Base-by-base conservation (phyloP, 352 stramenopile genomes). In the Phytophthora sp. region DNA sequence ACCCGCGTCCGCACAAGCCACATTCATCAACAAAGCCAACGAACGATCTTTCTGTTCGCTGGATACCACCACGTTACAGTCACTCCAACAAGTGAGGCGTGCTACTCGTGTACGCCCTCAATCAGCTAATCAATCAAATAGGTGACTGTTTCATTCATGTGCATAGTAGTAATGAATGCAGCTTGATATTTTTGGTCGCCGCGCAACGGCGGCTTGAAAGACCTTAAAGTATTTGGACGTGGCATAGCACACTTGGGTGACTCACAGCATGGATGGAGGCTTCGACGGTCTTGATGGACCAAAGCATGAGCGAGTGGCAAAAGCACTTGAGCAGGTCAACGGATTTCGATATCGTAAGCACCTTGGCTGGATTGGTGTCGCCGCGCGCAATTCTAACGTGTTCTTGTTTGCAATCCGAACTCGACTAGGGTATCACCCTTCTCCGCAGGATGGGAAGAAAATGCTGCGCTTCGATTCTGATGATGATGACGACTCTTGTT, bases 281-380 rank as follows among this genome's bases (percentile, higher is more conserved):
- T 68, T 67, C 13, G 66, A 75, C 24, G 51, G 51, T 30, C 45
- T 71, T 4, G 34, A 64, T 37, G 49, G n/a, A 18, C 44, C 57
- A 12, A 85, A 88, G 54, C 83, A 92, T 46, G 69, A 82, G 51
- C 80, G 83, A 37, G 83, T 92, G 26, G 59, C 63, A 23, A 79
- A 78, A 39, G 83, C 81, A 23, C 77, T 92, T 11, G 80, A 89
- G 53, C 83, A 92, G 55, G 72, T 89, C 66, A 92, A 92, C 43
- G 77, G 67, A 0, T 56, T 92, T 3, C 74, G 74, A 64, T 90
- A 92, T 51, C 77, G 83, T 91, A 66, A 23, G 73, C 20, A 23
- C 50, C 11, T 8, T 45, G 32, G 31, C 15, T 44, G 18, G 37
- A 6, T 39, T 26, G 37, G 37, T 44, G 2, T 54, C 30, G 4